These are phyloP conservation scores for Fusarium mexicanum DNA, from an alignment of 2,329 filamentous ascomycete species.

Conservation along the genomic window DNA sequence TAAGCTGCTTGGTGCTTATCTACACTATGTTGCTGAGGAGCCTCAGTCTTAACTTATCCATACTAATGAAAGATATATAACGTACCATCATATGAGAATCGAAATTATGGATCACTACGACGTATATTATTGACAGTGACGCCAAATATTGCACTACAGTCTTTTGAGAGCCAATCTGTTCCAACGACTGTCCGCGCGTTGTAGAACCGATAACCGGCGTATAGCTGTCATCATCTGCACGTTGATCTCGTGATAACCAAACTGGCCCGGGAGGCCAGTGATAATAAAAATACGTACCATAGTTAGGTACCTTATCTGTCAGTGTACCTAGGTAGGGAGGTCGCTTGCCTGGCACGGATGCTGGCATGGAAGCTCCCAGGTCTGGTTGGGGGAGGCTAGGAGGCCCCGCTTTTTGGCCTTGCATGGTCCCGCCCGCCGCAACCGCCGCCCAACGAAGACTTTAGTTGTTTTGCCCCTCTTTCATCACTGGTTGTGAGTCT, in stretches of 20 bases:
- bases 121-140: not conserved
- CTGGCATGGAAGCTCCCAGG: not conserved
- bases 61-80: constrained; percentile 5
- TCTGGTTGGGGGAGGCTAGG: not conserved
- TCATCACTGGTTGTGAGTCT: constrained; percentile 37
- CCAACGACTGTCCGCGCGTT: not conserved
- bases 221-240: not conserved
- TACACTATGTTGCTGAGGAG: constrained; percentile 96
- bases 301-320: too few species aligned
- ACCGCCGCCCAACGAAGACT: constrained; percentile 5
- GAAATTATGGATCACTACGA: not conserved
- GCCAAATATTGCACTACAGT: not conserved
- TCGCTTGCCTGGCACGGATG: not conserved
- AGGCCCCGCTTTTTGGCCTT: constrained; percentile 23
- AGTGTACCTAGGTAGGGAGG: not conserved
- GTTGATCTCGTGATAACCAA: not conserved
- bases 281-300: constrained; percentile 24
- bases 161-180: not conserved
- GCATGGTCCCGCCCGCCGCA: constrained; percentile 6
- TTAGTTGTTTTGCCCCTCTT: constrained; percentile 27
- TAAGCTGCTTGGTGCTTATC: constrained; percentile 92
- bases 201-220: not conserved
- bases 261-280: not conserved
- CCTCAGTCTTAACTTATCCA: constrained; percentile 56
- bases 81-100: constrained; percentile 21